These are phyloP conservation scores for Scopulariopsis brevicaulis DNA, from an alignment of 2,329 filamentous ascomycete species.

Conservation along the genomic window DNA sequence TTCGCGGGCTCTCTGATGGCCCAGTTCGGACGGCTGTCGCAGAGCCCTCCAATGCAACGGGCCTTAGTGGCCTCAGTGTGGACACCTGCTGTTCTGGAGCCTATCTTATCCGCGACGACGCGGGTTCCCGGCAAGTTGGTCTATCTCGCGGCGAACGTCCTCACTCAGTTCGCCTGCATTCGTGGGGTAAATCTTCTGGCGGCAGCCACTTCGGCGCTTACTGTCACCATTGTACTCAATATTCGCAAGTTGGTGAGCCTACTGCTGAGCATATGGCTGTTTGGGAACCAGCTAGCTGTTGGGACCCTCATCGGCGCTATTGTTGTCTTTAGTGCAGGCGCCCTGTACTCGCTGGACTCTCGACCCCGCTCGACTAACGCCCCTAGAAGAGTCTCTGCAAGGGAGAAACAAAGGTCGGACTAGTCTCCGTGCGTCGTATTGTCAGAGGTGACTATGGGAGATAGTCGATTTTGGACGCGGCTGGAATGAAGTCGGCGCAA, in stretches of 20 bases:
- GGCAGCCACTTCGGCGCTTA: constrained; percentile 78
- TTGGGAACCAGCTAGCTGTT: constrained; percentile 69
- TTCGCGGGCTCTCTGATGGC: constrained; percentile 53
- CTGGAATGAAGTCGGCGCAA: too few species aligned
- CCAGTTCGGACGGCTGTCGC: constrained; percentile 52
- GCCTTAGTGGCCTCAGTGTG: neutral
- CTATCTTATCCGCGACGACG: neutral
- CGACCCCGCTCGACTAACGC: constrained; percentile 5
- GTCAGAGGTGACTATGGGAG: neutral
- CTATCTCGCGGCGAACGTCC: constrained; percentile 62
- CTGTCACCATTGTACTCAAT: constrained; percentile 93
- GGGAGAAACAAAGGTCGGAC: constrained; percentile 5
- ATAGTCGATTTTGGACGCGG: too few species aligned
- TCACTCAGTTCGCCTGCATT: constrained; percentile 92
- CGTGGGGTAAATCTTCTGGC: constrained; percentile 92
- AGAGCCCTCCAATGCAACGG: constrained; percentile 44
- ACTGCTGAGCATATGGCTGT: constrained; percentile 83
- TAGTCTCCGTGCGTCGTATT: neutral
- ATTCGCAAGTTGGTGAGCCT: constrained; percentile 89
- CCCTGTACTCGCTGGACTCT: constrained; percentile 72
- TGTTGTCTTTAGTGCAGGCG: constrained; percentile 85
- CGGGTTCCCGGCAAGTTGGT: constrained; percentile 56
- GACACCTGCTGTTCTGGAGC: neutral
- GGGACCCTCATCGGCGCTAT: constrained; percentile 73
- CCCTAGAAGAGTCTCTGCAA: neutral